Evolutionary conservation across 169 alveolate species (phyloP), one percentile per base, ranked within the genome.

Genomic region (Eimeria maxima): DNA sequence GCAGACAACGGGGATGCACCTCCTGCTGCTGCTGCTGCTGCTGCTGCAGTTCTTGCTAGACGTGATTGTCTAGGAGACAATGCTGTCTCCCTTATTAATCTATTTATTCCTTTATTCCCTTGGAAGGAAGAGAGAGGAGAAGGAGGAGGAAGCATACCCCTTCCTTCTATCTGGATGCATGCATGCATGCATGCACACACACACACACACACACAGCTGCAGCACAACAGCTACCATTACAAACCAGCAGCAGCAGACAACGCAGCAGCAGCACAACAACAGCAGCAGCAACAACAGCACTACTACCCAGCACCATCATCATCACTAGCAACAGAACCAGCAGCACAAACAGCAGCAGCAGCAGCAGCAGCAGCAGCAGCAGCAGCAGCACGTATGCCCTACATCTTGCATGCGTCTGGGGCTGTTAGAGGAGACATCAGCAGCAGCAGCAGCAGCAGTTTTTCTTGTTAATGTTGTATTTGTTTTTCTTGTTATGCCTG

Each of bases 331-430:
- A 29, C 55, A 73, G 18, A n/a, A 57, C 47, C 45, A 11, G 94
- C 84, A 33, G 94, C 81, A 27, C 47, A 81, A 45, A 67, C 45
- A 16, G 94, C 83, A 11, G 94, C 83, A 53, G 94, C 94, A 63
- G 94, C 33, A 45, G 73, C 47, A 67, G 44, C 55, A 74, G 87
- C 74, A 57, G 95, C 87, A 44, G 74, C 86, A 42, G 95, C 74
- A 22, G 87, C 38, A 6, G 76, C 29, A 27, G 50, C 11, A 50
- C 11, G 11, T 50, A 5, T 29, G 3, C 5, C 86, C 16, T 74
- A 74, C 86, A 4, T 27, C 14, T 11, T 74, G 86, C 60, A 74
- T 22, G 86, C 60, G 86, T 5, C 86, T 5, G 24, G 86, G 86
- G 86, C 86, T 74, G 57, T 20, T 38, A 16, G 86, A n/a, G n/a